phyloP scores from a whole-genome alignment of 352 stramenopile genomes.

The Blastocystis sp. region DNA sequence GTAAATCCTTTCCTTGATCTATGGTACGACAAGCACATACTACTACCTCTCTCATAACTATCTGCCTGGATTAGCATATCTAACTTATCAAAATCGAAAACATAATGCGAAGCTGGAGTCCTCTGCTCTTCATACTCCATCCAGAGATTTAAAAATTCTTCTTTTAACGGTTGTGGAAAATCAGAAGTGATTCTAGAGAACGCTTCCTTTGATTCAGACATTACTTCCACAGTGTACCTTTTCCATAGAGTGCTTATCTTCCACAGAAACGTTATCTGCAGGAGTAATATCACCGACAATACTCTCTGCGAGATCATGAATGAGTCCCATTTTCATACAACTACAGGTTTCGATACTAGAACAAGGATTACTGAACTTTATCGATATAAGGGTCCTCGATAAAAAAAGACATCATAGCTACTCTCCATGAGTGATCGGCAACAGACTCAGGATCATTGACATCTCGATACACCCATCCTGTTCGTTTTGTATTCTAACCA shows the following conservation, averaged over 20 bases:
- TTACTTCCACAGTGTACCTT: conserved; percentile 59
- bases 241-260: conserved; percentile 81
- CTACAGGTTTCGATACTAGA: conserved; percentile 35
- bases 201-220: conserved; percentile 30
- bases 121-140: conserved; percentile 74
- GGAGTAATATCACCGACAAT: conserved; percentile 85
- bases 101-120: conserved; percentile 75
- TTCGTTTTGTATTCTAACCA: conserved; percentile 63
- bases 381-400: conserved; percentile 50
- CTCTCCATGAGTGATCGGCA: conserved; percentile 85
- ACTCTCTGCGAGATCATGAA: conserved; percentile 83
- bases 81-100: conserved; percentile 89
- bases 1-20: conserved; percentile 34
- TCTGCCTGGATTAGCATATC: conserved; percentile 87
- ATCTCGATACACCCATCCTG: conserved; percentile 83
- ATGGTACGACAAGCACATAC: background rate
- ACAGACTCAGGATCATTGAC: conserved; percentile 80
- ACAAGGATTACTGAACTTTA: conserved; percentile 8
- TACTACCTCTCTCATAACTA: conserved; percentile 78
- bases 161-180: conserved; percentile 57
- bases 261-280: conserved; percentile 77
- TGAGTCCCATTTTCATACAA: conserved; percentile 79
- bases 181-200: conserved; percentile 65
- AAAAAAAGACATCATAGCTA: conserved; percentile 65
- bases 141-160: conserved; percentile 72